These are phyloP conservation scores for Yarrowia galli DNA, from an alignment of 1,139 yeast genomes.

Conservation along the genomic window DNA sequence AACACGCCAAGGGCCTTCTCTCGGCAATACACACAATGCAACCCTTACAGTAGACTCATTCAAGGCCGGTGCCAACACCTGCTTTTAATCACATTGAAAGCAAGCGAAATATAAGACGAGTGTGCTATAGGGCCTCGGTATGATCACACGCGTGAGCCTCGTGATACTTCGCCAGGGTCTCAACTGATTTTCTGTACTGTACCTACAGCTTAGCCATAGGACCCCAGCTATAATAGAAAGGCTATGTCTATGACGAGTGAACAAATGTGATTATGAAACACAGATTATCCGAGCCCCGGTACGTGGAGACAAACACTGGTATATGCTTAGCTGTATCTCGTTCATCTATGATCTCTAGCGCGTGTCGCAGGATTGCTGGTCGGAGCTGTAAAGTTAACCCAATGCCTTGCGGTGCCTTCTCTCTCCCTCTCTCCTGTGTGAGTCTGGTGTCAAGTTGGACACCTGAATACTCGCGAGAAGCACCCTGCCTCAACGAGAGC, in stretches of 20 bases:
- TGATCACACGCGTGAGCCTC: not conserved
- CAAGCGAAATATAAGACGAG: not conserved
- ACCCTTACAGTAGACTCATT: constrained; percentile 29
- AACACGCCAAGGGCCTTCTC: not conserved
- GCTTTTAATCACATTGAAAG: not conserved
- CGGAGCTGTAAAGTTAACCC: not conserved
- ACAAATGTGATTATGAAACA: not conserved
- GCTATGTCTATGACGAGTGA: not conserved
- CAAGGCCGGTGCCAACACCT: not conserved
- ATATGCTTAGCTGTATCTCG: not conserved
- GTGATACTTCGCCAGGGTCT: not conserved
- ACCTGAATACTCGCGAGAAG: constrained; percentile 23
- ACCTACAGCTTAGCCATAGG: not conserved
- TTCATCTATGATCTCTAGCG: not conserved
- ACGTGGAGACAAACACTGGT: not conserved
- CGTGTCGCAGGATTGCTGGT: not conserved
- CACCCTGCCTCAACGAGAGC: constrained; percentile 5
- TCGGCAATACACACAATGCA: constrained; percentile 10
- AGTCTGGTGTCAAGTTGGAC: not conserved
- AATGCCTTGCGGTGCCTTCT: no score
- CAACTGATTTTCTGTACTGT: not conserved
- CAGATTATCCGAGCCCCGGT: not conserved
- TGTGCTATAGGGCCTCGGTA: not conserved
- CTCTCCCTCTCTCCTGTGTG: not conserved
- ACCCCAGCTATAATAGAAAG: not conserved